Evolutionary conservation across 495 filamentous ascomycete genomes (phyloP).

Genomic region (Viridothelium virens): DNA sequence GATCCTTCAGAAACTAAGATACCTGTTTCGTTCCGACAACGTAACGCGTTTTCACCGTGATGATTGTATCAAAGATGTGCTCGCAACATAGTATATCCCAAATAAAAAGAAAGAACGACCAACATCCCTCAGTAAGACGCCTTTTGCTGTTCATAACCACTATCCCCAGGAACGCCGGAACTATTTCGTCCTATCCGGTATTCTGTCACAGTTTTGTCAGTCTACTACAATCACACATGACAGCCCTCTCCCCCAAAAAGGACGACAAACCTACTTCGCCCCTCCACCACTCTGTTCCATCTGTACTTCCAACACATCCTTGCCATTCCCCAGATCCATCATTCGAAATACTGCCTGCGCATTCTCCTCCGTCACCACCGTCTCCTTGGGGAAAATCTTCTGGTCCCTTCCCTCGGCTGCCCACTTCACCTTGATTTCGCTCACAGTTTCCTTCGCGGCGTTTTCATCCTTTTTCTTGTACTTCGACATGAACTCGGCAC

Average conservation of each 20-base stretch:
- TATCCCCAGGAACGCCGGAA: neutral
- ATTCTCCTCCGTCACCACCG: conserved; percentile 29
- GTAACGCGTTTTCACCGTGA: neutral
- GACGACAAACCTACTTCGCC: conserved; percentile 18
- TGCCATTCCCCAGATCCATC: conserved; percentile 27
- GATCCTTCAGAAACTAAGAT: neutral
- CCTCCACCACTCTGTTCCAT: conserved; percentile 18
- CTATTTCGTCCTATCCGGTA: conserved; percentile 1
- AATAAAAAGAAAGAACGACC: neutral
- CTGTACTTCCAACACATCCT: conserved; percentile 30
- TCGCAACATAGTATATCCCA: neutral
- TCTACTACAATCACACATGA: neutral
- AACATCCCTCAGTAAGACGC: neutral
- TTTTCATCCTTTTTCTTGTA: conserved; percentile 24
- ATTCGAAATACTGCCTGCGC: conserved; percentile 27
- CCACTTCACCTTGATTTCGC: conserved; percentile 27
- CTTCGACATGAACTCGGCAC: conserved; percentile 27
- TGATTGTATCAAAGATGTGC: neutral
- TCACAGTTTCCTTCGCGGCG: conserved; percentile 16
- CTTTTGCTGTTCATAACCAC: neutral
- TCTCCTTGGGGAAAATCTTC: conserved; percentile 27
- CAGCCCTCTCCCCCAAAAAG: neutral
- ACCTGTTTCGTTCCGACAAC: neutral
- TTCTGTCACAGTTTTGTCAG: neutral
- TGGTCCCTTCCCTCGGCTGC: conserved; percentile 24